Evolutionary conservation across 2,329 filamentous ascomycete species (phyloP), one percentile per base, ranked within the genome.

Genomic region (Nakataea oryzae): DNA sequence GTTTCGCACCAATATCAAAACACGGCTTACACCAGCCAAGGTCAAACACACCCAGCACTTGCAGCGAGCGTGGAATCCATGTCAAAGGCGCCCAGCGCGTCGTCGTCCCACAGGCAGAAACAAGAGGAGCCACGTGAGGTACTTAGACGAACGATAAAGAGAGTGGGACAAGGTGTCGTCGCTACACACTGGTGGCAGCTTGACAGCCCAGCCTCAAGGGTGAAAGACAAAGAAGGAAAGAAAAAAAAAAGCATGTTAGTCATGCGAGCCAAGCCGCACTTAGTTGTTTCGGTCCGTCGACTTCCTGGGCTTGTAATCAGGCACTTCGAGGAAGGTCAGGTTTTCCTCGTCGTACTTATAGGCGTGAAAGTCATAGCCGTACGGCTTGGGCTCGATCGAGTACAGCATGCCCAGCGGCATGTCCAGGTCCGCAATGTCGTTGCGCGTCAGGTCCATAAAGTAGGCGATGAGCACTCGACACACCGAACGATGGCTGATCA

Each of bases 351-450:
- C 90, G 77, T 96, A 99, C 64, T 87, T 85, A 79, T 96, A 99
- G 0, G 92, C 93, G 73, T 96, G 93, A 78, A 97, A 97, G 64
- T 96, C 93, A 63, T 97, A 93, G 17, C 95, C 95, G 68, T 99
- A 99, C 0, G 95, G 95, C 80, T 97, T 97, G 41, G 95, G 95
- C 75, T 99, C 93, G 58, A 99, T 88, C 68, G 92, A 90, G 74
- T 96, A 99, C 9, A 97, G 81, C 80, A 96, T 93, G 24, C 95
- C 95, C 59, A 99, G 79, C 0, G 95, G 95, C 57, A 97, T 90
- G 71, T 97, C 93, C 65, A 99, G 83, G 69, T 97, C 91, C 14
- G 95, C 93, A 64, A 99, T 96, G 70, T 96, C 90, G 66, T 96
- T 88, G 47, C 93, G 83, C 59, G 90, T 92, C 61, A 97, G 80